Base-by-base conservation (phyloP, 2,329 filamentous ascomycete species). In the Tolypocladium cylindrosporum region DNA sequence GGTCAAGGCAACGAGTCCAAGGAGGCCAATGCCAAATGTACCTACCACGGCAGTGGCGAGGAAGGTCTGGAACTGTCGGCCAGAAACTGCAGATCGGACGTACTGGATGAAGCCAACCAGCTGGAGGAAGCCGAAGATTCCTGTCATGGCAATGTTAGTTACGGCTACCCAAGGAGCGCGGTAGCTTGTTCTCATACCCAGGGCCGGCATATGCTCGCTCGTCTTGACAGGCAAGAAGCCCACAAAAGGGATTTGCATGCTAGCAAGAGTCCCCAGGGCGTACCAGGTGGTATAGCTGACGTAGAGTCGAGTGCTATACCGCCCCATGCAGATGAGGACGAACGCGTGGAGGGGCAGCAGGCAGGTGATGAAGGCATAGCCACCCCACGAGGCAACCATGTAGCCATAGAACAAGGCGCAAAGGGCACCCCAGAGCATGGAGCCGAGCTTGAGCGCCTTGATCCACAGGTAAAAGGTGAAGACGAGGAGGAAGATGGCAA, bases 391-490 rank as follows among this genome's bases (percentile, higher is more conserved):
- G 54, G 93, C 94, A 63, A 99, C 94, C 94, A 99, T 99, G 85
- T 99, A 99, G 69, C 94, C 94, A 75, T 99, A 99, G 77, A 95
- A 97, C 57, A 99, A 81, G 50, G 94, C 94, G 66, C 92, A 94
- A 62, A 97, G 80, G 42, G 90, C 92, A 66, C 91, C 93, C 93
- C 93, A 99, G 75, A 97, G 89, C 72, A 96, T 91, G 55, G 94
- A 97, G 34, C 94, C 94, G 59, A 91, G 84, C 80, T 99, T 99
- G 65, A 99, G 82, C 24, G 94, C 91, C 82, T 97, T 97, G 77
- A 99, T 96, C 94, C 94, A 99, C 56, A 99, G 84, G 77, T 87
- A 99, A 77, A 99, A 99, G 71, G 94, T 99, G 74, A 96, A 97
- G 64, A 99, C 94, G 39, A 99, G 84, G 66, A 99, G 80, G 81